Percentiles rank a stretch among this genome's conserved stretches.
phyloP scores from a whole-genome alignment of 2,329 filamentous ascomycete species.

The Epichloe festucae region DNA sequence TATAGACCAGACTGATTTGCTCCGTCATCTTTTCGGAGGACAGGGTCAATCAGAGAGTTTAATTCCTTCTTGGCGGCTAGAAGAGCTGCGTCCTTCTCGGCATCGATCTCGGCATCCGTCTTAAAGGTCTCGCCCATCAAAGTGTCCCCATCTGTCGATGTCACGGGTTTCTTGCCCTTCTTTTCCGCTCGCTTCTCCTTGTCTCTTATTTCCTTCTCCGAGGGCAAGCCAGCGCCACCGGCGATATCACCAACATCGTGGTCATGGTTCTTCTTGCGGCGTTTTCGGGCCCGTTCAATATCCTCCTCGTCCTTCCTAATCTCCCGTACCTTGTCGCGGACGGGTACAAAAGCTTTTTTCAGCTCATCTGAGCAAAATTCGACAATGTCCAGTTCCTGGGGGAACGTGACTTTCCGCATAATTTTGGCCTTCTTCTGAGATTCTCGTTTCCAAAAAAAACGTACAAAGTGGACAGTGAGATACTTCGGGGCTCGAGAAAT shows the following conservation, averaged over 20 bases:
- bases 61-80: slow-evolving; percentile 80
- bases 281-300: slow-evolving; percentile 79
- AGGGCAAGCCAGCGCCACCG: slow-evolving; percentile 32
- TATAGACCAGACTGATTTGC: slow-evolving; percentile 92
- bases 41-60: slow-evolving; percentile 59
- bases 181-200: slow-evolving; percentile 35
- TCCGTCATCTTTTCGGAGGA: slow-evolving; percentile 62
- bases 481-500: slow-evolving; percentile 90
- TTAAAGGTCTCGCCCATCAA: slow-evolving; percentile 74
- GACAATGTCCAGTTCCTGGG: slow-evolving; percentile 79
- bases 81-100: slow-evolving; percentile 65
- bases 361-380: slow-evolving; percentile 94
- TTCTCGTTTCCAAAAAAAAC: slow-evolving; percentile 98
- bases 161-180: slow-evolving; percentile 20
- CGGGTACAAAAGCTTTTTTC: slow-evolving; percentile 69
- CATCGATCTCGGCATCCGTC: slow-evolving; percentile 86
- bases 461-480: slow-evolving; percentile 90
- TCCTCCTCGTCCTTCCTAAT: slow-evolving; percentile 92
- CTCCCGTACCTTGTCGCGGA: slow-evolving; percentile 93
- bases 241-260: slow-evolving; percentile 32
- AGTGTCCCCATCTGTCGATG: slow-evolving; percentile 46
- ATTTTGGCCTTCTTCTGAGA: slow-evolving; percentile 99
- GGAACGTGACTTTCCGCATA: slow-evolving; percentile 95
- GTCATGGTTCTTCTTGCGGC: slow-evolving; percentile 58
- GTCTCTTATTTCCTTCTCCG: slow-evolving; percentile 39